phyloP scores from a whole-genome alignment of 1,284 basidiomycete genomes.

The Ustilago xerochloae region DNA sequence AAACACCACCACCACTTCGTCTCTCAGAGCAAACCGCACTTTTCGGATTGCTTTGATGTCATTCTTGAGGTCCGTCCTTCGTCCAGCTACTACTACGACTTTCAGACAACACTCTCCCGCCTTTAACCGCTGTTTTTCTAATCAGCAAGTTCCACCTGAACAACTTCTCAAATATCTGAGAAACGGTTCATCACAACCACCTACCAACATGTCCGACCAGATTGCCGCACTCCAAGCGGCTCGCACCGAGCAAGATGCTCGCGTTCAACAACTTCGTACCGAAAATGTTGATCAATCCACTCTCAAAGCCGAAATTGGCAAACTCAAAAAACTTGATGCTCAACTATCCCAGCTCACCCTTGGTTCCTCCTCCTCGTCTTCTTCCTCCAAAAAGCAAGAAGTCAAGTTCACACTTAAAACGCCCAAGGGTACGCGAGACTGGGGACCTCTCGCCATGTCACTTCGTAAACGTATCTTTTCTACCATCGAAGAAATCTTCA shows the following conservation, averaged over 20 bases:
- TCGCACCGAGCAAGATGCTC: slow-evolving; percentile 55
- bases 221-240: slow-evolving; percentile 44
- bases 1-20: neutral
- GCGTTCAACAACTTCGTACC: slow-evolving; percentile 55
- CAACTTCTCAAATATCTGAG: slow-evolving; percentile 26
- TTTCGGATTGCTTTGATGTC: slow-evolving; percentile 25
- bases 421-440: slow-evolving; percentile 90
- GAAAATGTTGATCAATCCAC: slow-evolving; percentile 42
- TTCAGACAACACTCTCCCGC: neutral
- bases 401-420: slow-evolving; percentile 67
- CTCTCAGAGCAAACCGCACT: neutral
- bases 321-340: slow-evolving; percentile 54
- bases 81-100: slow-evolving; percentile 2
- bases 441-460: slow-evolving; percentile 92
- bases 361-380: slow-evolving; percentile 21
- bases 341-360: slow-evolving; percentile 53
- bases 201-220: slow-evolving; percentile 18
- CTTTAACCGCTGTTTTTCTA: slow-evolving; percentile 19
- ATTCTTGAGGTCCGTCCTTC: slow-evolving; percentile 27
- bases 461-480: slow-evolving; percentile 89
- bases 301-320: slow-evolving; percentile 51
- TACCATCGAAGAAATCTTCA: slow-evolving; percentile 88
- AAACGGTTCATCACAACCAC: slow-evolving; percentile 23
- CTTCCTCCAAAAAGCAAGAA: slow-evolving; percentile 41
- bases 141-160: slow-evolving; percentile 27